Evolutionary conservation across 2,329 filamentous ascomycete genomes (phyloP).

Genomic region (Blumeriella jaapii): DNA sequence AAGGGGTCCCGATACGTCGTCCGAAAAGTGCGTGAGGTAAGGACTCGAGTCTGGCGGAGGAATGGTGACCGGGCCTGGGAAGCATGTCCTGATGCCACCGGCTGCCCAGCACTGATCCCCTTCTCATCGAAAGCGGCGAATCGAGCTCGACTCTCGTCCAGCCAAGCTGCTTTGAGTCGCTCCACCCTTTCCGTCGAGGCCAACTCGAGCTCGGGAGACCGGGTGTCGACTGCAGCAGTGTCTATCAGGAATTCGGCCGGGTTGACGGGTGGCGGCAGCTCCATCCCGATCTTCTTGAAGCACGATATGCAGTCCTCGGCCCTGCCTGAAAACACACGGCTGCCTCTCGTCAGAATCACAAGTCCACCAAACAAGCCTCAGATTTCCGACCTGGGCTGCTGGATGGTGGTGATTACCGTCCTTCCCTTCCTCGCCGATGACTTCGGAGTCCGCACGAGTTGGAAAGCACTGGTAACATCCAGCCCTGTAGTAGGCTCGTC

Average conservation of each 20-base stretch:
- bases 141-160: slow-evolving; percentile 25
- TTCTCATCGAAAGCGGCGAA: slow-evolving; percentile 15
- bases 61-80: slow-evolving; percentile 40
- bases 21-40: slow-evolving; percentile 58
- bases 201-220: slow-evolving; percentile 53
- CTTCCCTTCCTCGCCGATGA: slow-evolving; percentile 54
- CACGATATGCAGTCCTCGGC: slow-evolving; percentile 47
- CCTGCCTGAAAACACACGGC: slow-evolving; percentile 55
- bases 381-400: slow-evolving; percentile 69
- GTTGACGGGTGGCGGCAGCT: slow-evolving; percentile 61
- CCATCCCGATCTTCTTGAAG: slow-evolving; percentile 49
- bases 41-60: slow-evolving; percentile 48
- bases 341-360: slow-evolving; percentile 55
- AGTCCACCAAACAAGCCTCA: slow-evolving; percentile 68
- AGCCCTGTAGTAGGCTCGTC: slow-evolving; percentile 72
- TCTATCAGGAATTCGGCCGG: slow-evolving; percentile 70
- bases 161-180: slow-evolving; percentile 51
- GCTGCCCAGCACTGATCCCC: not conserved
- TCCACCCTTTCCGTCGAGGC: slow-evolving; percentile 48
- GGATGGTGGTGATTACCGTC: slow-evolving; percentile 63
- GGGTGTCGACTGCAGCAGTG: slow-evolving; percentile 61
- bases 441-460: slow-evolving; percentile 61
- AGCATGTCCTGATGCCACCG: not conserved
- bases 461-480: slow-evolving; percentile 66
- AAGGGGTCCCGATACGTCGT: slow-evolving; percentile 68